Base-by-base conservation (phyloP, 2,329 filamentous ascomycete species). In the Colletotrichum theobromicola region DNA sequence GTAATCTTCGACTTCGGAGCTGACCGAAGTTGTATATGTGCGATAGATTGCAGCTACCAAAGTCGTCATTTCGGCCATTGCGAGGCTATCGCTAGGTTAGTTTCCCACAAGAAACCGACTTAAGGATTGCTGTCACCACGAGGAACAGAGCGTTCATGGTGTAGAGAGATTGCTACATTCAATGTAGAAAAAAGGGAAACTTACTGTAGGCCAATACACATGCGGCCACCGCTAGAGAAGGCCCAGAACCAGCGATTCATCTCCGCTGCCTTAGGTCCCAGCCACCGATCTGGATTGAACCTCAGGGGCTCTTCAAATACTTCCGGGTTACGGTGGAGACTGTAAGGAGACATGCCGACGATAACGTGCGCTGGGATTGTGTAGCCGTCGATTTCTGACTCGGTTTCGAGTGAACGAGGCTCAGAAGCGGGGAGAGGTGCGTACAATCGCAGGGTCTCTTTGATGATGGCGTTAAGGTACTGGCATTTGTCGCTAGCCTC, bases 361-460 rank as follows among this genome's bases (percentile, higher is more conserved):
- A n/a, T 50, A n/a, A 7, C 5, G 2, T 50, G n/a, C n/a, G 42
- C 42, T 0, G 42, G n/a, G 24, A 50, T 50, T 12, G 0, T 50
- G 42, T 50, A 50, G n/a, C 42, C 42, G n/a, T 21, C 42, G n/a
- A 50, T 0, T 1, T 50, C 42, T 13, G 42, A 50, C 42, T 50
- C 1, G n/a, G n/a, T 13, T 0, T 50, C 42, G 0, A 50, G n/a
- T 24, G 42, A 50, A 0, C 42, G 42, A 50, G 42, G 42, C 12
- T 50, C 42, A 50, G 42, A 50, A 2, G n/a, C 42, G 0, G 42
- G 42, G 0, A 50, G 1, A 21, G 42, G 42, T 21, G 42, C 42
- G 0, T 50, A 50, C 42, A 50, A 21, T 2, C 42, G 21, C 42
- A 50, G 42, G 0, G 42, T 50, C 42, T 50, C 42, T 50, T 50